Conservation (phyloP, 805 yeast species). For the Pichia rugopelliculosa region DNA sequence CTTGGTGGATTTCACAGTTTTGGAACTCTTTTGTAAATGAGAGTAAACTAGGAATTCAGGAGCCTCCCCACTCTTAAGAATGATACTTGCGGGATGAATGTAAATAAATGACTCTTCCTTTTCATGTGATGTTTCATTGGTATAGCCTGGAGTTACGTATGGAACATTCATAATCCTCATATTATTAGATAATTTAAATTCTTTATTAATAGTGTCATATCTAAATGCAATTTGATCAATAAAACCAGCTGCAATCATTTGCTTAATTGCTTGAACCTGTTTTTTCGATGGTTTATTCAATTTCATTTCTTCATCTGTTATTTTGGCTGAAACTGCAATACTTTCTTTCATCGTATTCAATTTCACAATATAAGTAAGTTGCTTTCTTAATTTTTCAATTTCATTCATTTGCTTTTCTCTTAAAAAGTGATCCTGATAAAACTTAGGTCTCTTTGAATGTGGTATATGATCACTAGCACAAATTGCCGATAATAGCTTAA, state of each 20-base stretch:
- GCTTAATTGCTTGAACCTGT: conserved; percentile 77
- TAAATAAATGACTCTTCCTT: conserved; percentile 53
- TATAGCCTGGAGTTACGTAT: conserved; percentile 50
- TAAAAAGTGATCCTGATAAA: conserved; percentile 56
- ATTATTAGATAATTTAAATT: conserved; percentile 50
- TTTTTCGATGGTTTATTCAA: conserved; percentile 58
- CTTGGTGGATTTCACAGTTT: conserved; percentile 33
- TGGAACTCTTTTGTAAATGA: conserved; percentile 48
- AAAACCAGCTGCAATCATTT: conserved; percentile 88
- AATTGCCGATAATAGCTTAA: conserved; percentile 68
- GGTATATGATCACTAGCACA: conserved; percentile 83
- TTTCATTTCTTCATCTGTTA: conserved; percentile 37
- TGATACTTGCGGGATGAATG: conserved; percentile 71
- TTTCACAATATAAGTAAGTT: conserved; percentile 67
- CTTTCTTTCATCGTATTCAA: conserved; percentile 53
- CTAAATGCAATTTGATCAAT: conserved; percentile 85
- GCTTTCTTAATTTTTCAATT: conserved; percentile 71
- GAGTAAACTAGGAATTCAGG: conserved; percentile 75
- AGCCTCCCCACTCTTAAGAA: conserved; percentile 50
- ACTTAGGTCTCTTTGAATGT: conserved; percentile 35
- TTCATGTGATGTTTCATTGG: conserved; percentile 22
- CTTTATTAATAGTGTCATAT: conserved; percentile 65
- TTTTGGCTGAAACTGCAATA: conserved; percentile 40
- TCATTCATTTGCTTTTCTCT: conserved; percentile 82
- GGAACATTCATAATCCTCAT: conserved; percentile 55